These are phyloP conservation scores for Metschnikowia cerradonensis DNA, from an alignment of 805 yeast species.

Conservation along the genomic window DNA sequence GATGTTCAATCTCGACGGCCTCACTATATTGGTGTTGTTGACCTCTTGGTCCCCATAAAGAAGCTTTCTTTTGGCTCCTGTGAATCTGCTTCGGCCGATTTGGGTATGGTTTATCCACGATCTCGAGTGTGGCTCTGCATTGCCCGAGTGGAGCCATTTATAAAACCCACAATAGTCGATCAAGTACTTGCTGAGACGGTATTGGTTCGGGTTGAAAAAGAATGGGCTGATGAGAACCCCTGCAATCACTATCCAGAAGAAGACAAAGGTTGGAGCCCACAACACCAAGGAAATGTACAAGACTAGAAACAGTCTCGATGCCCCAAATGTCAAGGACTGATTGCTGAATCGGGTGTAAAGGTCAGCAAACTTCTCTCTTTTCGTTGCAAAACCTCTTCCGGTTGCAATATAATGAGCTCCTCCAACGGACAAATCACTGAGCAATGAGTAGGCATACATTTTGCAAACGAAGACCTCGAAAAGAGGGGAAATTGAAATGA, in stretches of 20 bases:
- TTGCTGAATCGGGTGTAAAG: constrained; percentile 76
- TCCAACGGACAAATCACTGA: constrained; percentile 72
- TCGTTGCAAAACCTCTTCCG: constrained; percentile 83
- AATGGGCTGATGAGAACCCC: constrained; percentile 91
- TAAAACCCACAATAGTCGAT: constrained; percentile 93
- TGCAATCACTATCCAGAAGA: constrained; percentile 95
- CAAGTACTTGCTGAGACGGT: constrained; percentile 92
- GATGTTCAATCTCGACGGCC: constrained; percentile 46
- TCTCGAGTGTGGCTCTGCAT: neutral
- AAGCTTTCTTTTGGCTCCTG: constrained; percentile 13
- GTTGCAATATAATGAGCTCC: constrained; percentile 86
- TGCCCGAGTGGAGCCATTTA: constrained; percentile 58
- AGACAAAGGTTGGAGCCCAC: constrained; percentile 90
- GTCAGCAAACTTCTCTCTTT: constrained; percentile 71
- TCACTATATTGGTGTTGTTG: constrained; percentile 41
- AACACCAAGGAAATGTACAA: constrained; percentile 44
- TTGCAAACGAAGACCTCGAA: constrained; percentile 83
- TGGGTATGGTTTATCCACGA: constrained; percentile 15
- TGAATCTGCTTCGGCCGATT: constrained; percentile 12
- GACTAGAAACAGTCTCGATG: constrained; percentile 23
- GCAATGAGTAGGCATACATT: constrained; percentile 67
- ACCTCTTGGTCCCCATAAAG: constrained; percentile 31
- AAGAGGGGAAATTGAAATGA: constrained; percentile 69
- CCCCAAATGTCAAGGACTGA: constrained; percentile 70
- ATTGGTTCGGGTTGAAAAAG: constrained; percentile 96